A percentile compares a stretch with the other conserved stretches of the same genome.
These are phyloP conservation scores for Arachnopeziza araneosa DNA, from an alignment of 2,329 filamentous ascomycete genomes.

Conservation along the genomic window DNA sequence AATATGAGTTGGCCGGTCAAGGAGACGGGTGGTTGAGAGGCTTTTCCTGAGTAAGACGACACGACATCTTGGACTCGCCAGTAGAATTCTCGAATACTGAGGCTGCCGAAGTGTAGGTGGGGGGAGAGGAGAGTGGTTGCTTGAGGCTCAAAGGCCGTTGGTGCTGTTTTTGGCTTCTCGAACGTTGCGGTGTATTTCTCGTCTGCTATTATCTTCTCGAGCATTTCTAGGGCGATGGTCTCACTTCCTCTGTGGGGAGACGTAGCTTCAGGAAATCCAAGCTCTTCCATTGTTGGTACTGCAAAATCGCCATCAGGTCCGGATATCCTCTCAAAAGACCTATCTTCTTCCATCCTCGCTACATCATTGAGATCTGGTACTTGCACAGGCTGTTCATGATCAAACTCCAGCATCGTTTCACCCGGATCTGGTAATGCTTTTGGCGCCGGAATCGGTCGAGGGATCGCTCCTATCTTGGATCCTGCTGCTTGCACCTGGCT, in stretches of 20 bases:
- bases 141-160: conserved; percentile 66
- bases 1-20: conserved; percentile 70
- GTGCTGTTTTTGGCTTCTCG: conserved; percentile 69
- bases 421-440: conserved; percentile 58
- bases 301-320: conserved; percentile 65
- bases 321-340: conserved; percentile 53
- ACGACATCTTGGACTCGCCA: conserved; percentile 63
- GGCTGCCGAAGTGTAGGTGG: conserved; percentile 67
- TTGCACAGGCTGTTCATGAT: conserved; percentile 46
- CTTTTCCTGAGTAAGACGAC: conserved; percentile 45
- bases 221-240: conserved; percentile 50
- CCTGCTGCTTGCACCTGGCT: conserved; percentile 59
- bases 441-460: conserved; percentile 56
- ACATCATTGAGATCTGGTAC: conserved; percentile 55
- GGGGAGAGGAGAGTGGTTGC: conserved; percentile 69
- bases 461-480: conserved; percentile 55
- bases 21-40: conserved; percentile 56
- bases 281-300: conserved; percentile 64
- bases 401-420: conserved; percentile 52
- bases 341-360: conserved; percentile 48
- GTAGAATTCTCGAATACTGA: conserved; percentile 68
- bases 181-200: conserved; percentile 67
- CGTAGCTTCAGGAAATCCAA: conserved; percentile 63
- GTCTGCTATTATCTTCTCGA: conserved; percentile 55
- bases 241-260: conserved; percentile 69